A percentile compares a stretch with the other conserved stretches of the same genome.
Conservation (phyloP, 495 filamentous ascomycete species). For the Penicillium pancosmium region DNA sequence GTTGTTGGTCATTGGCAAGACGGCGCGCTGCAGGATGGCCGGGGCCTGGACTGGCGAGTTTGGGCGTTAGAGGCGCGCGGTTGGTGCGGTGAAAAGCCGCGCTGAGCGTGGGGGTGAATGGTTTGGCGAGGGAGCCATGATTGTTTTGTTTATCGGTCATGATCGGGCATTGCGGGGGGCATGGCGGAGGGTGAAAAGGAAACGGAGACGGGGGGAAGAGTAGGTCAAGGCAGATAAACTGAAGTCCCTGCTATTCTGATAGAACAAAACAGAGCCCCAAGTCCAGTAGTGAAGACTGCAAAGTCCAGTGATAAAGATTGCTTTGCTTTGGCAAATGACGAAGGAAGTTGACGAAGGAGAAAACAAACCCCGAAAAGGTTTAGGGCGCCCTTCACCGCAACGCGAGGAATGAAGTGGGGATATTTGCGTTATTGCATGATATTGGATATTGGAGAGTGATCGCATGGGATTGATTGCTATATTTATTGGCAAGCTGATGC, state of each 20-base stretch:
- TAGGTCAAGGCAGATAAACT: background rate
- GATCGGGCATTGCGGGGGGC: conserved; percentile 52
- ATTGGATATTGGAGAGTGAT: background rate
- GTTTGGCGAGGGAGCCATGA: conserved; percentile 45
- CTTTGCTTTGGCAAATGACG: background rate
- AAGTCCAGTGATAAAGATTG: too few relatives aligned
- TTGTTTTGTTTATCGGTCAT: conserved; percentile 57
- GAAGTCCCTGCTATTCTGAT: conserved; percentile 8
- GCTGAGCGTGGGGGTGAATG: conserved; percentile 53
- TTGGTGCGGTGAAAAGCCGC: conserved; percentile 45
- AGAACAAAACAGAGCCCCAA: too few relatives aligned
- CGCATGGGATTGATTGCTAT: background rate
- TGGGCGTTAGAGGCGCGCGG: conserved; percentile 52
- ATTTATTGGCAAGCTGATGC: background rate
- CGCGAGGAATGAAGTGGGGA: conserved; percentile 7
- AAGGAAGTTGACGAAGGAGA: conserved; percentile 22
- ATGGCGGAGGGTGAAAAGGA: background rate
- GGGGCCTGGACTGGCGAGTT: conserved; percentile 45
- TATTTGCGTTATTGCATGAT: background rate
- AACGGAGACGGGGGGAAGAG: background rate
- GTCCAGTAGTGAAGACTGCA: too few relatives aligned
- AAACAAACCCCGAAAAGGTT: conserved; percentile 31
- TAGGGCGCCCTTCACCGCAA: conserved; percentile 36
- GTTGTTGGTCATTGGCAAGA: conserved; percentile 38
- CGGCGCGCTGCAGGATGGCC: conserved; percentile 38